Percentiles rank a stretch among this genome's conserved stretches.
Evolutionary conservation across 805 yeast genomes (phyloP).

Genomic region (Starmerella bacillaris): DNA sequence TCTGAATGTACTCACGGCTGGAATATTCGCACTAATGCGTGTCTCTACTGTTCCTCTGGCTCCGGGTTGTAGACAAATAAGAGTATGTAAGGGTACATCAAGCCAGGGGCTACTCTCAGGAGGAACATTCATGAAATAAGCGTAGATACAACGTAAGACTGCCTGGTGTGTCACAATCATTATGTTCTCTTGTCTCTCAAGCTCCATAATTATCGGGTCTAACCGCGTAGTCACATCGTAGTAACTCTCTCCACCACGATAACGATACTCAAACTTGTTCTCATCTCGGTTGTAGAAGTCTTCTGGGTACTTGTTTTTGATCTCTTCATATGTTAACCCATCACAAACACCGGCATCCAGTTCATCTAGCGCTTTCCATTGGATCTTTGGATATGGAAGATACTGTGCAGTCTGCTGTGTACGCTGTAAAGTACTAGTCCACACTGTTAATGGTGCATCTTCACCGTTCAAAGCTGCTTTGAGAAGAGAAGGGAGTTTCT

Average conservation of each 20-base stretch:
- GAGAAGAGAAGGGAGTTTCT: conserved; percentile 61
- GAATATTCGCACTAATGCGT: conserved; percentile 84
- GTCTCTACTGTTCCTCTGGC: conserved; percentile 81
- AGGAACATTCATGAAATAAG: conserved; percentile 95
- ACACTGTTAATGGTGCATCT: conserved; percentile 52
- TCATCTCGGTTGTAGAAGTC: conserved; percentile 93
- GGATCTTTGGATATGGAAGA: conserved; percentile 63
- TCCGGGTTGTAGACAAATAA: conserved; percentile 86
- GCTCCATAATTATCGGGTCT: conserved; percentile 96
- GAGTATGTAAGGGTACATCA: conserved; percentile 91
- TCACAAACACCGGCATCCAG: conserved; percentile 96
- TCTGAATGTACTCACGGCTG: conserved; percentile 93
- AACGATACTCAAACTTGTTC: conserved; percentile 85
- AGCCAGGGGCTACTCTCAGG: conserved; percentile 98
- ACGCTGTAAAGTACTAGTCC: conserved; percentile 85
- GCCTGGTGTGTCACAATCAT: conserved; percentile 96
- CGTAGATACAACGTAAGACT: conserved; percentile 85
- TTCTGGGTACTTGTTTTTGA: conserved; percentile 68
- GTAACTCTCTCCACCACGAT: conserved; percentile 93
- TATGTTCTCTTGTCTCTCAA: conserved; percentile 91
- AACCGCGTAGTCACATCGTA: conserved; percentile 85
- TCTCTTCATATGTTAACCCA: conserved; percentile 90
- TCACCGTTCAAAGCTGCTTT: conserved; percentile 32
- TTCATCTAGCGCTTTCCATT: conserved; percentile 95
- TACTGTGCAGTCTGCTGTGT: conserved; percentile 83